These are phyloP conservation scores for Closterium sp. DNA, from an alignment of 139 green algal genomes.

Conservation along the genomic window DNA sequence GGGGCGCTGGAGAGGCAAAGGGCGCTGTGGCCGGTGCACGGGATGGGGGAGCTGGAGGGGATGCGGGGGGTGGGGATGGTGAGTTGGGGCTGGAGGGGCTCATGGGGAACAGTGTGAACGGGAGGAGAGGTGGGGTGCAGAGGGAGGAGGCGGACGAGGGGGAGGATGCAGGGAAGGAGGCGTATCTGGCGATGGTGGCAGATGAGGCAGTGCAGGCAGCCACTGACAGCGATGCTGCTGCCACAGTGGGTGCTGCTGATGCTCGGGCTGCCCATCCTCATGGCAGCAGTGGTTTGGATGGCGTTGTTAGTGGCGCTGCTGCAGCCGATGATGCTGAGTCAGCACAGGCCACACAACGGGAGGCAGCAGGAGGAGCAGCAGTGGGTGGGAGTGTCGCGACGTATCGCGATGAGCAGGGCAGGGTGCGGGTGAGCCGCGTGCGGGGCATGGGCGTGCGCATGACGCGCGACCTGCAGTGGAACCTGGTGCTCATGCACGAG, in stretches of 20 bases:
- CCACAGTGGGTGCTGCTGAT: neutral
- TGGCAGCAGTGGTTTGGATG: neutral
- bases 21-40: neutral
- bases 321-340: neutral
- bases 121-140: too few species aligned
- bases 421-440: neutral
- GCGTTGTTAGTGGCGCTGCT: neutral
- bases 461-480: slow-evolving; percentile 36
- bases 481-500: slow-evolving; percentile 28
- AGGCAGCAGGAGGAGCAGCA: neutral
- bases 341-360: neutral
- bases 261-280: neutral
- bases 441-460: slow-evolving; percentile 27
- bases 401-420: slow-evolving; percentile 16
- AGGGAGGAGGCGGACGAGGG: neutral
- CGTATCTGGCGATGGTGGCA: neutral
- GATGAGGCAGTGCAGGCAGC: neutral
- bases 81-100: neutral
- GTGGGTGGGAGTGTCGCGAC: slow-evolving; percentile 1
- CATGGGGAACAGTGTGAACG: too few species aligned
- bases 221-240: neutral
- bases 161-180: neutral
- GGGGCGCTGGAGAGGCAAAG: neutral
- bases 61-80: neutral
- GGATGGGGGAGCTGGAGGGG: neutral